Evolutionary conservation across 2,329 filamentous ascomycete genomes (phyloP), one percentile per base, ranked within the genome.

Genomic region (Monosporascus cannonballus): DNA sequence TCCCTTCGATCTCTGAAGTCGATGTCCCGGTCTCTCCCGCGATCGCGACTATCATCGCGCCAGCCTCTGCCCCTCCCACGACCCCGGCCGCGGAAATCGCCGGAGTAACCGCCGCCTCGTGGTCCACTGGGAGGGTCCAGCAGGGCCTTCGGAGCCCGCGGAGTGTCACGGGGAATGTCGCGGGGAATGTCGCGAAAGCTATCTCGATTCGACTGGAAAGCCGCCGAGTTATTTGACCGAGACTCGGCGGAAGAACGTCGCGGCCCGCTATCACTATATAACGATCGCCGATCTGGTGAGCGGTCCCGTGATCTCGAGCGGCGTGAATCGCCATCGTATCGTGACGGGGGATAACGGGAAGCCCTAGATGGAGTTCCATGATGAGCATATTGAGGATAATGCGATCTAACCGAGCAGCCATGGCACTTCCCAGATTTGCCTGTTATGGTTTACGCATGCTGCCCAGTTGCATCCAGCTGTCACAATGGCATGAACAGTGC

Each of bases 141-240:
- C 53, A 91, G 74, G 4, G 88, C 89, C 69, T 92, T 90, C 11
- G 91, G 90, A 0, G 89, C 91, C 52, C 90, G 81, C 3, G 91
- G 91, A 2, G 89, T 86, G 57, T 95, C 89, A 59, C 86, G 79
- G 14, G 79, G 67, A 66, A 78, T 46, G 24, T 46, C 42, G 3
- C 42, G 42, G 24, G 42, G 58, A 60, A 77, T 66, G 61, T 84
- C 80, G 51, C 78, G 76, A 56, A 84, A 84, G 14, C 64, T 67
- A 59, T 85, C 82, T 59, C 84, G 77, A 60, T 78, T 80, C 2
- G 78, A 70, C 59, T 79, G 80, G 55, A 89, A 89, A n/a, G 76
- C 72, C 25, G 79, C 72, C 27, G 79, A 76, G 52, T 76, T 75
- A 63, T 81, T 84, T 34, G 75, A 69, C 55, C 81, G 75, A 47